A percentile compares a stretch with the other conserved stretches of the same genome.
Evolutionary conservation across 192 early-diverging fungal genomes (phyloP).

Genomic region (Coemansia sp.): DNA sequence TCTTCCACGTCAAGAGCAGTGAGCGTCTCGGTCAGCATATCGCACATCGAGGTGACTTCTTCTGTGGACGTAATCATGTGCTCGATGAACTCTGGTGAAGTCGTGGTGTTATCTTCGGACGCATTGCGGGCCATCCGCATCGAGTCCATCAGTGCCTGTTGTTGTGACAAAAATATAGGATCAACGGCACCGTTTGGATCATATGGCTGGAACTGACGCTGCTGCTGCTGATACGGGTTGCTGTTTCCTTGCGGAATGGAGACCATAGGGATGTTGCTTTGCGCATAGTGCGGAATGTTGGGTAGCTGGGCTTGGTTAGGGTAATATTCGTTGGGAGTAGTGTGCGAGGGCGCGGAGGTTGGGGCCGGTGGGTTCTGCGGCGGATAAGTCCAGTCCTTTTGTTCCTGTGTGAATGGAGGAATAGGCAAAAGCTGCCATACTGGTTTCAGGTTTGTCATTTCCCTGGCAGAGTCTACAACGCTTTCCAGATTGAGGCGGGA

Average conservation of each 20-base stretch:
- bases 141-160: conserved; percentile 28
- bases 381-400: conserved; percentile 41
- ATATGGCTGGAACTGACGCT: conserved; percentile 1
- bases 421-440: conserved; percentile 23
- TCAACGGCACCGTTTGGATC: conserved; percentile 8
- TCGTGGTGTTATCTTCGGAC: conserved; percentile 7
- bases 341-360: background rate
- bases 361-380: background rate
- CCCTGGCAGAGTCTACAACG: conserved; percentile 37
- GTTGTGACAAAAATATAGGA: conserved; percentile 32
- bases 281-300: background rate
- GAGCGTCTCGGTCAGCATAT: conserved; percentile 47
- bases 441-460: conserved; percentile 24
- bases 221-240: background rate
- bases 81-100: conserved; percentile 35
- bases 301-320: background rate
- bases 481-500: conserved; percentile 38
- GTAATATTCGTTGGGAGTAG: background rate
- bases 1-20: conserved; percentile 41
- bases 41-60: conserved; percentile 40
- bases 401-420: conserved; percentile 25
- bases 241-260: background rate
- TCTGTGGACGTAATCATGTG: conserved; percentile 35
- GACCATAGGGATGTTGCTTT: conserved; percentile 20
- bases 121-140: background rate